These are phyloP conservation scores for Metschnikowia peoriensis DNA, from an alignment of 805 yeast species.

Conservation along the genomic window DNA sequence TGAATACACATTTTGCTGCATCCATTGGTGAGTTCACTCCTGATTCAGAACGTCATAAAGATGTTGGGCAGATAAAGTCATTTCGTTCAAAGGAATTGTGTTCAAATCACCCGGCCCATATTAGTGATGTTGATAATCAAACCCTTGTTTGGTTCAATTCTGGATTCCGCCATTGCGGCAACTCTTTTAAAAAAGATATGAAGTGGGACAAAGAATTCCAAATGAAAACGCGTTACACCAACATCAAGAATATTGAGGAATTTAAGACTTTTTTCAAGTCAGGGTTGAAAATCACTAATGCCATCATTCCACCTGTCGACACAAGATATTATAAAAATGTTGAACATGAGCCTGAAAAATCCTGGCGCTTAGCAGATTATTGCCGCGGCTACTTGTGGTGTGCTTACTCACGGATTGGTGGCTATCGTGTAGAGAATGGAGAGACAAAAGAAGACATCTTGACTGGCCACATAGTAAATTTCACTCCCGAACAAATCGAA, in stretches of 20 bases:
- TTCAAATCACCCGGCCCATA: constrained; percentile 62
- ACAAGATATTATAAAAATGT: not conserved
- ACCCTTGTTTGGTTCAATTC: constrained; percentile 67
- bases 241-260: constrained; percentile 22
- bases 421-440: constrained; percentile 28
- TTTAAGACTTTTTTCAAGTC: constrained; percentile 28
- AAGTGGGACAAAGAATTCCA: constrained; percentile 35
- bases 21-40: constrained; percentile 34
- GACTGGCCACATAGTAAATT: constrained; percentile 44
- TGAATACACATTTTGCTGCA: constrained; percentile 32
- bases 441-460: constrained; percentile 29
- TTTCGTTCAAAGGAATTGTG: constrained; percentile 47
- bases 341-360: constrained; percentile 13
- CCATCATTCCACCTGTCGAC: constrained; percentile 26
- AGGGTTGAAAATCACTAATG: constrained; percentile 43
- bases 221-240: constrained; percentile 23
- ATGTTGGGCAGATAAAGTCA: constrained; percentile 18
- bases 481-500: constrained; percentile 25
- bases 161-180: constrained; percentile 58
- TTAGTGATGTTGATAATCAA: constrained; percentile 47
- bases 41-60: constrained; percentile 20
- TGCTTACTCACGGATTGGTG: constrained; percentile 58
- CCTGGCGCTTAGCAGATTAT: constrained; percentile 25
- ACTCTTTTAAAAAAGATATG: constrained; percentile 19
- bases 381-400: constrained; percentile 61